phyloP scores from a whole-genome alignment of 768 basidiomycete genomes.

The Cantharellus anzutake region DNA sequence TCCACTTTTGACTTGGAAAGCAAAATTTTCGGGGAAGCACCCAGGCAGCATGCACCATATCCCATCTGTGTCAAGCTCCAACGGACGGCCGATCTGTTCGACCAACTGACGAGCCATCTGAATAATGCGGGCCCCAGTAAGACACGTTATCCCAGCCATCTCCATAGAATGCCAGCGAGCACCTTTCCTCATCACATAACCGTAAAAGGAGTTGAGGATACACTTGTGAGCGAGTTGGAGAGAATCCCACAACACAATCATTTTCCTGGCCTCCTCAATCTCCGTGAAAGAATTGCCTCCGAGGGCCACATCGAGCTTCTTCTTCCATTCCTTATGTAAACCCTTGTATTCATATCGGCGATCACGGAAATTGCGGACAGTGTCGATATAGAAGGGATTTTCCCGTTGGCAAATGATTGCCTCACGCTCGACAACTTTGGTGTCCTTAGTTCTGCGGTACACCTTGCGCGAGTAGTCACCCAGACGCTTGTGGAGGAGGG shows the following conservation, averaged over 20 bases:
- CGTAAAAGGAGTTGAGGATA: slow-evolving; percentile 99
- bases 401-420: slow-evolving; percentile 94
- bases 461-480: slow-evolving; percentile 98
- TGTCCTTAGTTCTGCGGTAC: slow-evolving; percentile 96
- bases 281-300: slow-evolving; percentile 63
- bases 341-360: slow-evolving; percentile 99
- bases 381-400: slow-evolving; percentile 98
- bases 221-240: slow-evolving; percentile 98
- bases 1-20: slow-evolving; percentile 74
- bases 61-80: slow-evolving; percentile 96
- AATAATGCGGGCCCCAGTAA: slow-evolving; percentile 94
- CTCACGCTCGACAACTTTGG: slow-evolving; percentile 81
- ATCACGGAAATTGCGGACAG: slow-evolving; percentile 90
- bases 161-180: slow-evolving; percentile 99
- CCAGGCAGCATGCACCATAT: slow-evolving; percentile 99
- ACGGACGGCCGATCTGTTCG: slow-evolving; percentile 91
- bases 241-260: slow-evolving; percentile 97
- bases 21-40: slow-evolving; percentile 95
- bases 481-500: slow-evolving; percentile 84
- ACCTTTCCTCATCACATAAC: slow-evolving; percentile 99
- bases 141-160: slow-evolving; percentile 98
- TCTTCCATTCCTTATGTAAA: slow-evolving; percentile 97
- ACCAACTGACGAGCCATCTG: slow-evolving; percentile 97
- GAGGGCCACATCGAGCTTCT: slow-evolving; percentile 68
- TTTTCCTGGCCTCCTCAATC: slow-evolving; percentile 93